phyloP scores from a whole-genome alignment of 2,329 filamentous ascomycete genomes.

The Ceratocystis cacaofunesta region DNA sequence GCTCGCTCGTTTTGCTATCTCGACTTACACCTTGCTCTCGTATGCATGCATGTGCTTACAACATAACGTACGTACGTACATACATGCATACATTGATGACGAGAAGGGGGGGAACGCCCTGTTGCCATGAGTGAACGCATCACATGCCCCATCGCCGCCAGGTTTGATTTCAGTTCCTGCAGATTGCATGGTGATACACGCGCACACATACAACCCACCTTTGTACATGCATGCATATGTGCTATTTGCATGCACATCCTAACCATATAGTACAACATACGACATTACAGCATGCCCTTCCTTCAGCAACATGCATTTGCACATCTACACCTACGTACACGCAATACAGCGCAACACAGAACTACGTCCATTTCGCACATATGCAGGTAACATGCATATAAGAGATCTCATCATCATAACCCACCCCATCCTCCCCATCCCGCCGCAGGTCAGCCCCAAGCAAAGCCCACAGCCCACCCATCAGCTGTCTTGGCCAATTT shows the following conservation, averaged over 20 bases:
- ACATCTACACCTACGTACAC: neutral
- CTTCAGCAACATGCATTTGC: too few relatives aligned
- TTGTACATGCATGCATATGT: neutral
- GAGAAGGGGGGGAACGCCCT: neutral
- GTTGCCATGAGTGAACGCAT: neutral
- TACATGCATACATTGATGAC: neutral
- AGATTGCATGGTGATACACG: neutral
- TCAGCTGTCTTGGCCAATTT: slow-evolving; percentile 4
- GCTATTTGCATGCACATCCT: neutral
- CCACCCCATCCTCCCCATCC: neutral
- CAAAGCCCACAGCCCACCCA: neutral
- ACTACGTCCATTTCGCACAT: neutral
- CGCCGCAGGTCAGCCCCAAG: neutral
- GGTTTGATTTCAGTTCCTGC: slow-evolving; percentile 3
- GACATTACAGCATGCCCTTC: neutral
- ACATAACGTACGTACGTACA: neutral
- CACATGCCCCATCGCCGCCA: neutral
- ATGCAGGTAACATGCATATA: slow-evolving; percentile 1
- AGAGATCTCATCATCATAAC: slow-evolving; percentile 2
- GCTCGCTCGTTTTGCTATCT: neutral
- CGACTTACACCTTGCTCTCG: neutral
- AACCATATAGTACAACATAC: neutral
- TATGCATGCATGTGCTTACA: neutral
- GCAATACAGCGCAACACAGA: neutral
- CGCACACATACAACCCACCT: neutral